Conservation (phyloP, 176 grass and related monocot genomes). For the Oryza meridionalis region DNA sequence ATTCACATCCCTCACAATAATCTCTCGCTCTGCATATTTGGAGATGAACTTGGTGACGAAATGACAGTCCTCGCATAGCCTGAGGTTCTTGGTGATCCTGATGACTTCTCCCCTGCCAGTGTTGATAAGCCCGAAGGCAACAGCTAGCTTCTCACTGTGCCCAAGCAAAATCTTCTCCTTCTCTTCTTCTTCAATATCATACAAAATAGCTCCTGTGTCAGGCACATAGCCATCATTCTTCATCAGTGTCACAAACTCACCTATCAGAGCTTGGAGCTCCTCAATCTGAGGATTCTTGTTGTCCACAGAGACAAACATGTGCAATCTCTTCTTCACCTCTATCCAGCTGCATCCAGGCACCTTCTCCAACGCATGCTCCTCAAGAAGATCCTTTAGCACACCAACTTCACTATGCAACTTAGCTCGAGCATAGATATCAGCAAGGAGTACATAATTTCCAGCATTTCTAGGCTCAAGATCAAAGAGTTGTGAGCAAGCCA, state of each 20-base stretch:
- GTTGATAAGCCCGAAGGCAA: constrained; percentile 91
- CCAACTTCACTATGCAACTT: constrained; percentile 62
- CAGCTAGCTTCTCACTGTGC: constrained; percentile 89
- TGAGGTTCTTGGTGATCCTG: constrained; percentile 90
- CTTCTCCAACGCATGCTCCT: constrained; percentile 70
- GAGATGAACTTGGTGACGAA: constrained; percentile 90
- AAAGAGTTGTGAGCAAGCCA: constrained; percentile 78
- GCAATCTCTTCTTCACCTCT: constrained; percentile 77
- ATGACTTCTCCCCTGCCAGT: constrained; percentile 60
- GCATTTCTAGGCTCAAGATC: constrained; percentile 87
- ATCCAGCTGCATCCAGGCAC: constrained; percentile 89
- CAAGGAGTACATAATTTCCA: constrained; percentile 88
- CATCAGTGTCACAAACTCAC: constrained; percentile 64
- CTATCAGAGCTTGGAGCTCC: constrained; percentile 63
- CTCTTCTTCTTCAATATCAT: constrained; percentile 76
- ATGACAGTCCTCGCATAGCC: constrained; percentile 89
- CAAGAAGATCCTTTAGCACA: constrained; percentile 69
- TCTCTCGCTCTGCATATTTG: constrained; percentile 68
- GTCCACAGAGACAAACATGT: constrained; percentile 71
- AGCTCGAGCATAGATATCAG: constrained; percentile 82
- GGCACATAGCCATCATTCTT: constrained; percentile 74
- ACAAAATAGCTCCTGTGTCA: constrained; percentile 63
- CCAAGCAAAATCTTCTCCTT: constrained; percentile 88
- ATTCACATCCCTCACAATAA: constrained; percentile 88
- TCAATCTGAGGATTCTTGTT: constrained; percentile 64